These are phyloP conservation scores for Dioszegia crocea DNA, from an alignment of 768 basidiomycete species.

Conservation along the genomic window DNA sequence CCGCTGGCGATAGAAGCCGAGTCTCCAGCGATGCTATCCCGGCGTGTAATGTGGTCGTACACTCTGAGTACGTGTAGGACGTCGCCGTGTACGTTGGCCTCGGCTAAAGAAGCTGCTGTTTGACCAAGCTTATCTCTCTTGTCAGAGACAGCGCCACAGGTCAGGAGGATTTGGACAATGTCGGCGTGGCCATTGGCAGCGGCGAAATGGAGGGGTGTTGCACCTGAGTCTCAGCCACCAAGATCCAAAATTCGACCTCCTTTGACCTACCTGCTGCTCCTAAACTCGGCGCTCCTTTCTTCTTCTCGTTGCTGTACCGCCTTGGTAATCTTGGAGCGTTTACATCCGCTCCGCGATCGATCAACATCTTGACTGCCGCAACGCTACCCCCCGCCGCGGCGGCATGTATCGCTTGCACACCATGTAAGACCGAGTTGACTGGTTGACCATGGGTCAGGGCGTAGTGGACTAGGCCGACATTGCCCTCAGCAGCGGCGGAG, in stretches of 20 bases:
- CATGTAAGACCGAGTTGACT: slow-evolving; percentile 90
- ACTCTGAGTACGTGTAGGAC: slow-evolving; percentile 69
- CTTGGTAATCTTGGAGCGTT: slow-evolving; percentile 72
- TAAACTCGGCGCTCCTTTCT: slow-evolving; percentile 41
- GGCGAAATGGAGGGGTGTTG: slow-evolving; percentile 93
- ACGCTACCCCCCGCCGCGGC: slow-evolving; percentile 88
- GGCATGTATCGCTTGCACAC: slow-evolving; percentile 93
- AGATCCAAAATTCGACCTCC: too few species aligned
- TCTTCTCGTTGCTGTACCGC: slow-evolving; percentile 51
- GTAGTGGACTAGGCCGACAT: slow-evolving; percentile 58
- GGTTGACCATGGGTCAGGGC: slow-evolving; percentile 92
- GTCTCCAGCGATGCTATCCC: slow-evolving; percentile 20
- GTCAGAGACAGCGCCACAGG: slow-evolving; percentile 75
- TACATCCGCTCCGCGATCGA: slow-evolving; percentile 94
- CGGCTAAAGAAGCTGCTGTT: slow-evolving; percentile 78
- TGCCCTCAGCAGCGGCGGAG: slow-evolving; percentile 59
- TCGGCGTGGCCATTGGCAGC: slow-evolving; percentile 85
- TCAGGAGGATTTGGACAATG: slow-evolving; percentile 73
- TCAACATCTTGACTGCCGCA: slow-evolving; percentile 77
- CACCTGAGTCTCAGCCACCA: slow-evolving; percentile 53
- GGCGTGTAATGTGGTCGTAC: slow-evolving; percentile 52
- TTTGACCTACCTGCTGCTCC: slow-evolving; percentile 47
- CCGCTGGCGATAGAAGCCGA: slow-evolving; percentile 4
- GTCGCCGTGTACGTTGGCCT: slow-evolving; percentile 71
- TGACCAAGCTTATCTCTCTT: slow-evolving; percentile 85